Conservation (phyloP, 23 red algal genomes). For the Gracilaria vermiculophylla region DNA sequence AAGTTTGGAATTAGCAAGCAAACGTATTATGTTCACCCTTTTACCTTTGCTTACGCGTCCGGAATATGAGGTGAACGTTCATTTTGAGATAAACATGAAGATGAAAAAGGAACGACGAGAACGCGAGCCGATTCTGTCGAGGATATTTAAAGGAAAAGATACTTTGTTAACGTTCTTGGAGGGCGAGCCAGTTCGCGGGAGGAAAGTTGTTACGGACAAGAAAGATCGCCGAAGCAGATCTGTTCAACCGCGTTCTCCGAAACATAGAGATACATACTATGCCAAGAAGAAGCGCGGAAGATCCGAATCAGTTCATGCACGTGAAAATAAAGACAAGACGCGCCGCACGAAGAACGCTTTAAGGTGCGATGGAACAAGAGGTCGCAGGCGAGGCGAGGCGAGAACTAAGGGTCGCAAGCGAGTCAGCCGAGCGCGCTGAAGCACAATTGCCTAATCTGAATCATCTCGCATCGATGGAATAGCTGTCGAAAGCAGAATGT, state of each 20-base stretch:
- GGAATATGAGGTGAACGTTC: slow-evolving; percentile 9
- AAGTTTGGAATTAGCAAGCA: too few relatives aligned
- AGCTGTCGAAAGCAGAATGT: neutral
- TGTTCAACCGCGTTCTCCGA: neutral
- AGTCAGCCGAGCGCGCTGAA: neutral
- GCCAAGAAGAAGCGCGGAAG: neutral
- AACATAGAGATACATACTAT: neutral
- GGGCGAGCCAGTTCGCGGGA: neutral
- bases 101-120: slow-evolving; percentile 28
- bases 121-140: neutral
- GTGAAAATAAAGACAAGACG: neutral
- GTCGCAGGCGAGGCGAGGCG: neutral
- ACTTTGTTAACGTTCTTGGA: neutral
- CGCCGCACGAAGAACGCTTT: neutral
- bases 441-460: neutral
- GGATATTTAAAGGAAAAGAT: neutral
- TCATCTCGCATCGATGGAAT: neutral
- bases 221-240: neutral
- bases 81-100: slow-evolving; percentile 50
- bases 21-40: slow-evolving; percentile 5
- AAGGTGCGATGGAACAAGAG: neutral
- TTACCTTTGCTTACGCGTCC: neutral
- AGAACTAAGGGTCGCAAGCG: neutral
- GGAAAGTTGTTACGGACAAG: neutral
- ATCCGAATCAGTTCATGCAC: neutral